These are phyloP conservation scores for Parasitella parasitica DNA, from an alignment of 371 early-diverging fungal species.

Conservation along the genomic window DNA sequence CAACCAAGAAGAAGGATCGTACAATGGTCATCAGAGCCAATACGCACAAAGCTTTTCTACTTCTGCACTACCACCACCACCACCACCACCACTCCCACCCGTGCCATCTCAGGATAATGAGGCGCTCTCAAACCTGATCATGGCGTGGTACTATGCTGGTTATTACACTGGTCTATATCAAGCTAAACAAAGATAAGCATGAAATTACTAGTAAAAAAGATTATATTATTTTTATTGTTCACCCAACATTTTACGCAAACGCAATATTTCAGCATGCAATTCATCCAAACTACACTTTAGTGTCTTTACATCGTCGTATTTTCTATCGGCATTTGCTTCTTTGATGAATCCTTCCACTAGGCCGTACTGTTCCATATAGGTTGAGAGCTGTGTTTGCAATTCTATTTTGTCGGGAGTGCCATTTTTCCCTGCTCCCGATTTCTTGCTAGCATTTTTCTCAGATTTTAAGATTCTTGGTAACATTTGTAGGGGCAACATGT, in stretches of 20 bases:
- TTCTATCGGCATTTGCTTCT: slow-evolving; percentile 75
- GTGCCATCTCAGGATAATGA: slow-evolving; percentile 1
- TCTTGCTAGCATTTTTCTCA: slow-evolving; percentile 1
- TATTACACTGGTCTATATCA: slow-evolving; percentile 77
- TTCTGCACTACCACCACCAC: not conserved
- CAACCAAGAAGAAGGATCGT: not conserved
- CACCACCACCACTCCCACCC: slow-evolving; percentile 6
- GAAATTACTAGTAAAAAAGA: too few relatives aligned
- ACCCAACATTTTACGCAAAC: slow-evolving; percentile 11
- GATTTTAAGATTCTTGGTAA: slow-evolving; percentile 68
- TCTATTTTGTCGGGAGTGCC: slow-evolving; percentile 25
- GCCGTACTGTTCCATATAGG: slow-evolving; percentile 69
- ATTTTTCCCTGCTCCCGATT: not conserved
- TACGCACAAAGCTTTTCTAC: not conserved
- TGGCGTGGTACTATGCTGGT: slow-evolving; percentile 80
- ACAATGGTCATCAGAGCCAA: not conserved
- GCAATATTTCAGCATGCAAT: slow-evolving; percentile 67
- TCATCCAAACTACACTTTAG: slow-evolving; percentile 73
- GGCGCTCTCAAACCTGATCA: slow-evolving; percentile 54
- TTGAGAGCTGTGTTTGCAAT: slow-evolving; percentile 57
- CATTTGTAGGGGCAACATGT: slow-evolving; percentile 88
- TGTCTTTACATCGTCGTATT: slow-evolving; percentile 80
- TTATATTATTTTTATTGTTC: not conserved
- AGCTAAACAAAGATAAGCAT: not conserved
- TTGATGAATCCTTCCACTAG: slow-evolving; percentile 69